These are phyloP conservation scores for Fusarium chlamydosporum DNA, from an alignment of 2,329 filamentous ascomycete species.

Conservation along the genomic window DNA sequence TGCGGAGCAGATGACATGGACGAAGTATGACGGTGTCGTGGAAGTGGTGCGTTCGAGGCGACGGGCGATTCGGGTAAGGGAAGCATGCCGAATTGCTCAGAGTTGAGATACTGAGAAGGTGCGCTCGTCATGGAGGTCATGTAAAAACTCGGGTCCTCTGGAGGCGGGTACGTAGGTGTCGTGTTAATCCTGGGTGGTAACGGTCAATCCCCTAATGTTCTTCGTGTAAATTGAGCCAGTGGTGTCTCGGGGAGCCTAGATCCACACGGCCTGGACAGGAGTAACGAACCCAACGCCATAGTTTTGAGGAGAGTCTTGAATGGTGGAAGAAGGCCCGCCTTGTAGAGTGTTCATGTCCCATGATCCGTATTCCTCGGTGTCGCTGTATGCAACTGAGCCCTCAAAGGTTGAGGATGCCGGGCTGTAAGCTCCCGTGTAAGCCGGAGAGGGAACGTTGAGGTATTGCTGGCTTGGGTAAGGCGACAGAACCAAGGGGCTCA, in stretches of 20 bases:
- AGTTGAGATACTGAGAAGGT: constrained; percentile 62
- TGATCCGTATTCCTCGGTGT: constrained; percentile 69
- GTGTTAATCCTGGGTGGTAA: constrained; percentile 66
- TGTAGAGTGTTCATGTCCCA: constrained; percentile 63
- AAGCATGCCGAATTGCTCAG: constrained; percentile 61
- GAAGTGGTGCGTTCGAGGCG: constrained; percentile 54
- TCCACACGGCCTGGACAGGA: constrained; percentile 74
- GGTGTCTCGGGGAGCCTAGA: constrained; percentile 62
- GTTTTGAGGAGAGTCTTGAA: constrained; percentile 61
- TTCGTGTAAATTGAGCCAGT: constrained; percentile 57
- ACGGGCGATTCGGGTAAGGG: constrained; percentile 63
- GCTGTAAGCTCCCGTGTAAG: constrained; percentile 71
- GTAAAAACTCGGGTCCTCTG: constrained; percentile 58
- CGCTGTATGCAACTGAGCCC: constrained; percentile 74
- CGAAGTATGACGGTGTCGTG: constrained; percentile 58
- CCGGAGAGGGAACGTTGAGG: constrained; percentile 73
- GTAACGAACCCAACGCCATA: constrained; percentile 71
- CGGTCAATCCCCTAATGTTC: constrained; percentile 68
- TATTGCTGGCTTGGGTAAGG: constrained; percentile 70
- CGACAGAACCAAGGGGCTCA: constrained; percentile 70
- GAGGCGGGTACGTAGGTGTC: constrained; percentile 61
- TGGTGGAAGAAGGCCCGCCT: constrained; percentile 62
- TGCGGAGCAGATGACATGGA: constrained; percentile 56
- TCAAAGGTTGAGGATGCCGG: constrained; percentile 74
- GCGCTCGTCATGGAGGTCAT: constrained; percentile 57